Percentiles rank a stretch among this genome's conserved stretches.
Evolutionary conservation across 2,329 filamentous ascomycete species (phyloP).

Genomic region (Apiospora rasikravindrae): DNA sequence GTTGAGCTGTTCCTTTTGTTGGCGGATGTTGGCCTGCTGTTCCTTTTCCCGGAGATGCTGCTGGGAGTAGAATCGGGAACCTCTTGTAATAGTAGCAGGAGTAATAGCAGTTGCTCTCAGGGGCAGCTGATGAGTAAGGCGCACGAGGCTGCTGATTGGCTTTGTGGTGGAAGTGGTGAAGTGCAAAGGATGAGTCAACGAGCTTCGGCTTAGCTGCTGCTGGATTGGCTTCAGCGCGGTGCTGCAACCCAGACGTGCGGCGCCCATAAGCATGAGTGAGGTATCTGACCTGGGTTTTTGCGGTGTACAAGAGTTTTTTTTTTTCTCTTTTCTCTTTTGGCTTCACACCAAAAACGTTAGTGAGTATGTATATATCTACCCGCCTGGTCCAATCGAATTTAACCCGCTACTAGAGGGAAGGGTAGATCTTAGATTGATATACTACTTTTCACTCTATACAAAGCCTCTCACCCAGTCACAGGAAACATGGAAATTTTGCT

Average conservation of each 20-base stretch:
- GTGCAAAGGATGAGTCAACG: slow-evolving; percentile 5
- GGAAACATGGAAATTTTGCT: slow-evolving; percentile 3
- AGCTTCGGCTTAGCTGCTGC: not conserved
- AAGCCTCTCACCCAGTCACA: not conserved
- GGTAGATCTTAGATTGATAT: not conserved
- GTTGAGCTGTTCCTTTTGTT: slow-evolving; percentile 15
- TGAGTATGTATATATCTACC: not conserved
- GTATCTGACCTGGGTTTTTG: not conserved
- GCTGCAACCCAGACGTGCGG: slow-evolving; percentile 1
- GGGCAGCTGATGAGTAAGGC: slow-evolving; percentile 1
- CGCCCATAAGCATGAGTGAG: not conserved
- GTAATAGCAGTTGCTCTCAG: not conserved
- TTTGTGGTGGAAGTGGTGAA: not conserved
- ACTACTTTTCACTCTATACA: not conserved
- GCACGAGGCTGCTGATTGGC: slow-evolving; percentile 7
- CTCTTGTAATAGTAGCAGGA: not conserved
- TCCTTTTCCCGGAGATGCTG: not conserved
- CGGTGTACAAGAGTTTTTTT: not conserved
- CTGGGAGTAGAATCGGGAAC: not conserved
- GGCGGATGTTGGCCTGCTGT: slow-evolving; percentile 16
- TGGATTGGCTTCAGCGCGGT: slow-evolving; percentile 5
- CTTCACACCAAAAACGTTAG: not conserved
- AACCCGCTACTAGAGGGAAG: not conserved
- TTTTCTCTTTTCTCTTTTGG: not conserved
- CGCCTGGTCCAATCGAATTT: not conserved